Conservation (phyloP, 805 yeast species). For the Yamadazyma sp. region DNA sequence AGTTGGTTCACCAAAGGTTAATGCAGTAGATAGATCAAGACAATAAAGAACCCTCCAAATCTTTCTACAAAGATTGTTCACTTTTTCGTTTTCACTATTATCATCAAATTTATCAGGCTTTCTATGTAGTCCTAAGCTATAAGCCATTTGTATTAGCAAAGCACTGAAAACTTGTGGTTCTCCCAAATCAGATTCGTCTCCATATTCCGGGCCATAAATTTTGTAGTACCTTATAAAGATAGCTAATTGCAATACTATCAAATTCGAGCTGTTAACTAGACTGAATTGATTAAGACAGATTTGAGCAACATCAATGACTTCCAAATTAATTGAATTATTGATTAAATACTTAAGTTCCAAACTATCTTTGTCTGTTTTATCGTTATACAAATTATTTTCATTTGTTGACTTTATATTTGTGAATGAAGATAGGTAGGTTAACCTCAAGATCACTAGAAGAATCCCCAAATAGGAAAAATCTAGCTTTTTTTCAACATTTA, state of each 20-base stretch:
- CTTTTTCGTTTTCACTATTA: conserved; percentile 15
- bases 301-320: conserved; percentile 31
- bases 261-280: conserved; percentile 20
- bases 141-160: conserved; percentile 34
- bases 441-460: conserved; percentile 29
- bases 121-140: conserved; percentile 35
- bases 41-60: conserved; percentile 20
- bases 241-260: conserved; percentile 53
- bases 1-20: conserved; percentile 18
- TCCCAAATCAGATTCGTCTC: conserved; percentile 56
- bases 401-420: conserved; percentile 18
- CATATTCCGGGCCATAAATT: conserved; percentile 49
- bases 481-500: conserved; percentile 23
- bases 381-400: conserved; percentile 4
- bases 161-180: conserved; percentile 53
- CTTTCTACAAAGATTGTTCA: conserved; percentile 20
- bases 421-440: conserved; percentile 34
- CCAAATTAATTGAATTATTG: conserved; percentile 29
- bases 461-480: conserved; percentile 35
- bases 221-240: conserved; percentile 49
- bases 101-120: conserved; percentile 25
- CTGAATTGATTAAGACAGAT: conserved; percentile 35
- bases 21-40: conserved; percentile 11
- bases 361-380: conserved; percentile 10
- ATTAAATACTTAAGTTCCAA: conserved; percentile 24